These are phyloP conservation scores for Akebia trifoliata DNA, from an alignment of 164 flowering plant species.

Conservation along the genomic window DNA sequence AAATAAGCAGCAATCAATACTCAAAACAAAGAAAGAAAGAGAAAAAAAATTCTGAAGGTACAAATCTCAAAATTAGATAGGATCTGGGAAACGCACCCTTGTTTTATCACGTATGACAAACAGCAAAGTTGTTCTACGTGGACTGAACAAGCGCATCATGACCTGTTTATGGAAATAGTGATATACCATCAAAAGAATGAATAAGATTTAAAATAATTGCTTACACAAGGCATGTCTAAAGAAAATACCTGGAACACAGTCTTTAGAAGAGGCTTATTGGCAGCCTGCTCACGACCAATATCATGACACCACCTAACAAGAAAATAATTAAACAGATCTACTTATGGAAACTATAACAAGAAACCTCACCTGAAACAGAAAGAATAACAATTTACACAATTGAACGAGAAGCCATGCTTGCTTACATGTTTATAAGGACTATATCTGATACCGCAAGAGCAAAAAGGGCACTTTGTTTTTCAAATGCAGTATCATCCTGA, in stretches of 20 bases:
- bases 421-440: slow-evolving; percentile 61
- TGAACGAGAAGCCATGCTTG: too few relatives aligned
- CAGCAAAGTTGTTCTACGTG: slow-evolving; percentile 55
- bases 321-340: too few relatives aligned
- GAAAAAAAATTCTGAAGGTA: not conserved
- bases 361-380: too few relatives aligned
- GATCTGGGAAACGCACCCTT: slow-evolving; percentile 29
- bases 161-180: slow-evolving; percentile 31
- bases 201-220: not conserved
- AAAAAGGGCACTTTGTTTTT: slow-evolving; percentile 64
- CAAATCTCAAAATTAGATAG: not conserved
- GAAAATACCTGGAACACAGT: slow-evolving; percentile 58
- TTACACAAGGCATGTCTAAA: not conserved
- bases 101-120: slow-evolving; percentile 69
- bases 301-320: slow-evolving; percentile 75
- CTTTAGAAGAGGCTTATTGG: slow-evolving; percentile 60
- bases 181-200: not conserved
- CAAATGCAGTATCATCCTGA: slow-evolving; percentile 70
- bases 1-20: slow-evolving; percentile 4
- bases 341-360: too few relatives aligned
- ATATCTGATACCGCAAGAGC: slow-evolving; percentile 58
- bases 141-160: slow-evolving; percentile 64
- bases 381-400: too few relatives aligned
- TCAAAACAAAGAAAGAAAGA: not conserved
- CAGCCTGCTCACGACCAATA: slow-evolving; percentile 67